Base-by-base conservation (phyloP, 257 asterid species). In the Prunella vulgaris region DNA sequence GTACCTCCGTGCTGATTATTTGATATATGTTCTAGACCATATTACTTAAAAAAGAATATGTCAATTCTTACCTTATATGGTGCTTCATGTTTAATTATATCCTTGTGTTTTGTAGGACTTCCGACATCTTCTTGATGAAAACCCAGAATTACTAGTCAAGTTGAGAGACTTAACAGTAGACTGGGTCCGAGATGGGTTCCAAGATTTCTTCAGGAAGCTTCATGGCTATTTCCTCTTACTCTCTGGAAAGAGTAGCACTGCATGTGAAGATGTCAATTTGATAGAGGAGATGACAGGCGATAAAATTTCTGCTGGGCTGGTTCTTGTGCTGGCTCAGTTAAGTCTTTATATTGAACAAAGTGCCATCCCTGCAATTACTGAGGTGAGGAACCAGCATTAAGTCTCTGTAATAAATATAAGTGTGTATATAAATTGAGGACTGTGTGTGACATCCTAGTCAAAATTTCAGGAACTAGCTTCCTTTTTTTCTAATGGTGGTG, bases 151-250 rank as follows among this genome's bases (percentile, higher is more conserved):
- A 67, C 75, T 89, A 51, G 65, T 86, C 64, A 87, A 84, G 78
- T 78, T 93, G 90, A 86, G 93, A 85, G 95, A 85, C 68, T 72
- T 71, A 51, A 84, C 81, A 62, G 65, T 84, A 59, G 87, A 81
- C 72, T 87, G 96, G 95, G 91, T 93, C 69, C 95, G 83, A 80
- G 95, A 90, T 85, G 99, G 99, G 60, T 88, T 90, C 84, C 99
- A 89, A 82, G 84, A 86, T 77, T 90, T 93, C 84, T 90, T 93
- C 83, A 69, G 72, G 76, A 86, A 83, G 76, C 97, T 93, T 70
- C 74, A 83, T 70, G 78, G 72, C 56, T 82, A 84, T 72, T 93
- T 93, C 81, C 80, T 80, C 84, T 54, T 84, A 75, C 90, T 90
- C 48, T 89, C 87, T 1, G 96, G 99, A 69, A 89, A 87, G 86